phyloP scores from a whole-genome alignment of 2,329 filamentous ascomycete genomes.

The Penicillium frequentans region DNA sequence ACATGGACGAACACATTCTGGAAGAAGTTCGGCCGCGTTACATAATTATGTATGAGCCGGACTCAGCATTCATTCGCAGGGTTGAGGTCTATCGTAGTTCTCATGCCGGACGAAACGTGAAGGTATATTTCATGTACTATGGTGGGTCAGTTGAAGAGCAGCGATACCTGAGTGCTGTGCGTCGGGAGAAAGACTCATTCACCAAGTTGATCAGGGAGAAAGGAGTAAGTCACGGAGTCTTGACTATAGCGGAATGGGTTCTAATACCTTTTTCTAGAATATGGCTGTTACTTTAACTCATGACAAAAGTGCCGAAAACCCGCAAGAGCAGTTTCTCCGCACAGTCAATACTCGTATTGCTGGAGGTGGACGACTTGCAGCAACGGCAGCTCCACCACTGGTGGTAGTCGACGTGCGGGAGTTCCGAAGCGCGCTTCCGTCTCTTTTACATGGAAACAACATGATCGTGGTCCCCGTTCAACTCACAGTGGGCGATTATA shows the following conservation, averaged over 20 bases:
- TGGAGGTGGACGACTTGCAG: conserved; percentile 79
- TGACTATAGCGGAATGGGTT: too few species aligned
- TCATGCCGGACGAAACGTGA: conserved; percentile 82
- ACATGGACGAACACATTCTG: conserved; percentile 93
- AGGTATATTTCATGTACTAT: conserved; percentile 97
- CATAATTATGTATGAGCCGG: conserved; percentile 98
- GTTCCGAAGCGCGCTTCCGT: conserved; percentile 89
- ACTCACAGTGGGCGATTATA: conserved; percentile 94
- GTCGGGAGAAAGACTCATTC: conserved; percentile 96
- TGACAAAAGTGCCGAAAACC: conserved; percentile 71
- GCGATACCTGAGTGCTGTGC: conserved; percentile 81
- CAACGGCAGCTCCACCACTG: conserved; percentile 82
- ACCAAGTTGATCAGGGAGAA: conserved; percentile 93
- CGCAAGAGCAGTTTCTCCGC: conserved; percentile 87
- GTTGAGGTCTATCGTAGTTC: conserved; percentile 96
- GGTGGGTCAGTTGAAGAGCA: conserved; percentile 94
- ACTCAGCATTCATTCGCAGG: conserved; percentile 87
- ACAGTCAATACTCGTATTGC: conserved; percentile 97
- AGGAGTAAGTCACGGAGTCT: conserved; percentile 49
- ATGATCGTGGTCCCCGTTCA: conserved; percentile 92
- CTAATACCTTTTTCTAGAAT: conserved; percentile 43
- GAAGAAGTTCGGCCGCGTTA: conserved; percentile 92
- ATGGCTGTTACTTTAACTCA: conserved; percentile 88
- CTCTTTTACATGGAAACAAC: conserved; percentile 81
- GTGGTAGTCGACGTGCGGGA: conserved; percentile 96